These are phyloP conservation scores for Penicillium sp. DNA, from an alignment of 2,329 filamentous ascomycete species.

Conservation along the genomic window DNA sequence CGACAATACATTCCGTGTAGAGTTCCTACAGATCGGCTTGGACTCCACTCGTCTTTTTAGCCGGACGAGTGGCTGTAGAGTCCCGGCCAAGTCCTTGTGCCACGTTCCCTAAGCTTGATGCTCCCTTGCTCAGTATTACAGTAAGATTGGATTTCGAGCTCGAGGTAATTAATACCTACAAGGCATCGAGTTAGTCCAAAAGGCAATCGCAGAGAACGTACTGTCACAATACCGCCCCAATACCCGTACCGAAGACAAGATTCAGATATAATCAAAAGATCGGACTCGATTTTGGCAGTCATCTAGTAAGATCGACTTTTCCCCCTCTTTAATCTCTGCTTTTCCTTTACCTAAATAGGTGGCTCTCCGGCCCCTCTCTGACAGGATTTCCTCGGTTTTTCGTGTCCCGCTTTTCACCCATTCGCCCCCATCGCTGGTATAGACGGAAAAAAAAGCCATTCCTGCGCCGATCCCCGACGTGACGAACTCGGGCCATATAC, in stretches of 20 bases:
- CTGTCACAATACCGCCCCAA: neutral
- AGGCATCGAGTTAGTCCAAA: neutral
- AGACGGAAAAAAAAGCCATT: neutral
- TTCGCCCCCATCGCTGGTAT: neutral
- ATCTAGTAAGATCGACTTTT: neutral
- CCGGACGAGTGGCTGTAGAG: neutral
- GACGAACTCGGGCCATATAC: neutral
- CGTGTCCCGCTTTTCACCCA: neutral
- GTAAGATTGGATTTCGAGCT: too few species aligned
- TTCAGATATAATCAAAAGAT: neutral
- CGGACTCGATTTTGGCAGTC: neutral
- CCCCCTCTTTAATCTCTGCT: neutral
- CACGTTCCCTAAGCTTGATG: conserved; percentile 12
- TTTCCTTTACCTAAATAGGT: neutral
- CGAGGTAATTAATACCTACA: too few species aligned
- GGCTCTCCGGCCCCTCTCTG: neutral
- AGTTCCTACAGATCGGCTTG: neutral
- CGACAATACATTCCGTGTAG: conserved; percentile 7
- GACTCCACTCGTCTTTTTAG: neutral
- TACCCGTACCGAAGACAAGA: neutral
- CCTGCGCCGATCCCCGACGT: neutral
- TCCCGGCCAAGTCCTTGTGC: conserved; percentile 3
- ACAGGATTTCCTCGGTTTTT: conserved; percentile 5
- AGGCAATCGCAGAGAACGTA: neutral
- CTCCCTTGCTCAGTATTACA: conserved; percentile 6